Conservation (phyloP, 192 early-diverging fungal species). For the Dissophora ornata region DNA sequence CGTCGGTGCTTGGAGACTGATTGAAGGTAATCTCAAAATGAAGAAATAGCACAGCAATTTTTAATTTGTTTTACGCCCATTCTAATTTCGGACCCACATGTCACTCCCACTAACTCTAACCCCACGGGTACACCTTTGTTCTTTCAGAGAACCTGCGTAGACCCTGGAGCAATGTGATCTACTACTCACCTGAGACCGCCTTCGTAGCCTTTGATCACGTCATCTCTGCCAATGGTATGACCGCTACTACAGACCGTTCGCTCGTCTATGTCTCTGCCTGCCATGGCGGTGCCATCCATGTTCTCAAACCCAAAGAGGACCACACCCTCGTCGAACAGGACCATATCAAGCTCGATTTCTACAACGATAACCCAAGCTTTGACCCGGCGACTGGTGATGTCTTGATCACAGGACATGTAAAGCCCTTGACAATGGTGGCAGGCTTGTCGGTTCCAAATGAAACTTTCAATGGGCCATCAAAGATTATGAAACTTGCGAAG, state of each 20-base stretch:
- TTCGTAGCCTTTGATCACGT: constrained; percentile 23
- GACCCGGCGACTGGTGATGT: constrained; percentile 20
- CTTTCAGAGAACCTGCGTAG: constrained; percentile 15
- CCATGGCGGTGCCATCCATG: constrained; percentile 23
- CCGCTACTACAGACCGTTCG: constrained; percentile 17
- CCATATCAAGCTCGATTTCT: constrained; percentile 38
- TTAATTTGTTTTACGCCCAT: background rate
- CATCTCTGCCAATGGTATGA: constrained; percentile 41
- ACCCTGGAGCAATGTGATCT: constrained; percentile 38
- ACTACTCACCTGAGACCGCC: constrained; percentile 35
- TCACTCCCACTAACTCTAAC: too few species aligned
- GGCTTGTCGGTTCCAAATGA: background rate
- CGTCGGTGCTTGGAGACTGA: constrained; percentile 30
- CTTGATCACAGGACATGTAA: constrained; percentile 29
- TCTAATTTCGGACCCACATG: too few species aligned
- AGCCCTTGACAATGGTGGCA: background rate
- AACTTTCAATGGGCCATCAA: constrained; percentile 10
- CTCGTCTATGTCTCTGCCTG: constrained; percentile 36
- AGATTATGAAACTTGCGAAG: constrained; percentile 37
- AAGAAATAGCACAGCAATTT: too few species aligned
- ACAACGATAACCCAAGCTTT: constrained; percentile 30
- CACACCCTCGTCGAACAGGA: constrained; percentile 8
- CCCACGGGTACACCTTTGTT: too few species aligned
- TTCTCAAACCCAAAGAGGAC: constrained; percentile 10
- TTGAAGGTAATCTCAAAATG: constrained; percentile 47